Base-by-base conservation (phyloP, 306 rosid species). In the Pueraria montana region DNA sequence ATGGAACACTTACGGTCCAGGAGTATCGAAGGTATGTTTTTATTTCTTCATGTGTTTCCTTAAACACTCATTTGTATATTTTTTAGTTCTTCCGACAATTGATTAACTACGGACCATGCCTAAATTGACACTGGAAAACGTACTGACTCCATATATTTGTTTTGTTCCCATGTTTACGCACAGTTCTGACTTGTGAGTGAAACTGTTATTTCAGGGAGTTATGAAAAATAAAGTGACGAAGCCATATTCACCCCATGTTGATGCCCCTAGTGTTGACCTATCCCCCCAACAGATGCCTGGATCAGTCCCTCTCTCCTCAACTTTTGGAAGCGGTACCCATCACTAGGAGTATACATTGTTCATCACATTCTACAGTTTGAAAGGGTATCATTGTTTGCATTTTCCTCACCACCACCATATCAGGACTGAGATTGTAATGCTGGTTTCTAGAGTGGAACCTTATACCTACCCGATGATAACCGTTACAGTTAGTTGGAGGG, bases 221-320 rank as follows among this genome's bases (percentile, higher is more conserved):
- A 43, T 61, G 56, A 88, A 79, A 82, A 89, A 79, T 73, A 85
- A 83, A 84, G 89, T 90, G 78, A 86, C 90, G 46, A 90, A 89
- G 84, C 99, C 99, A 66, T 96, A 96, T 82, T 86, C 98, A 64
- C 97, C 99, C n/a, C 68, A 76, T 83, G 86, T 84, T 38, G 93
- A 93, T 49, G 84, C 86, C 61, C 16, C 87, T 30, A 74, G 81
- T 50, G 78, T 79, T 80, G 96, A 90, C 77, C 63, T 87, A 81
- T 70, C 93, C 63, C 77, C 91, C 56, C 90, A 78, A 78, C 97
- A 78, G 80, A 84, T 87, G 81, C 89, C 96, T 32, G 78, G 89
- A 56, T 89, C 90, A 21, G 83, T 78, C 80, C 97, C 90, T 73
- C 70, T 55, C 76, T 81, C 91, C 87, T 93, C 98, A 63, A 92